Evolutionary conservation across 345 rosid genomes (phyloP), one percentile per base, ranked within the genome.

Genomic region (Lenwebbia sp.): DNA sequence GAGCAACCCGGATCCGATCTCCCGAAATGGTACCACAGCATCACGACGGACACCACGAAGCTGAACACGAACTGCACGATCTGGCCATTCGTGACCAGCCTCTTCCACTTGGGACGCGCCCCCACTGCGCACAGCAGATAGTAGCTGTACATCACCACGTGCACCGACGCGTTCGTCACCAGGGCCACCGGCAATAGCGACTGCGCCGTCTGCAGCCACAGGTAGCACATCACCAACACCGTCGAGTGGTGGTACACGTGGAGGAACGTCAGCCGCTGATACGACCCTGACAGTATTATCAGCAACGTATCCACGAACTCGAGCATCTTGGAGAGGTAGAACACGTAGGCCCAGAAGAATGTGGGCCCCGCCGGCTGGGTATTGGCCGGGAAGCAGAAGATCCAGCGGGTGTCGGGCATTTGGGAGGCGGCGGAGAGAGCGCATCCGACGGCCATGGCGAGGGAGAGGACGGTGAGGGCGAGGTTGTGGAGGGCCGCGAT

Each of bases 401-500:
- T 37, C 83, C 88, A 88, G 84, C 56, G 89, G 81, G 91, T 37
- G 89, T 56, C 41, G 19, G 90, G 92, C 30, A 86, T 54, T 5
- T 86, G 89, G 84, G 86, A 74, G 83, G 88, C 8, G 78, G 91
- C 85, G 60, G 97, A 91, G 86, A 96, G 93, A 40, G 89, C 86
- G 93, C 94, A 89, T 15, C 99, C 98, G 12, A 89, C 10, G 88
- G 99, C 95, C 96, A 95, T 94, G 91, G 87, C 54, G 83, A 93
- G 83, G 52, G 98, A 96, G 83, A 95, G 88, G 82, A 92, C 88
- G 86, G 87, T 85, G 87, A 95, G 97, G 87, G 87, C 58, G 85
- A 96, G 86, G 92, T 92, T 94, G 84, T 96, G 99, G 86, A 93
- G 19, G 90, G 96, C 95, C 0, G 98, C 91, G 90, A 95, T 90